Base-by-base conservation (phyloP, 768 basidiomycete species). In the Russula olivacea region DNA sequence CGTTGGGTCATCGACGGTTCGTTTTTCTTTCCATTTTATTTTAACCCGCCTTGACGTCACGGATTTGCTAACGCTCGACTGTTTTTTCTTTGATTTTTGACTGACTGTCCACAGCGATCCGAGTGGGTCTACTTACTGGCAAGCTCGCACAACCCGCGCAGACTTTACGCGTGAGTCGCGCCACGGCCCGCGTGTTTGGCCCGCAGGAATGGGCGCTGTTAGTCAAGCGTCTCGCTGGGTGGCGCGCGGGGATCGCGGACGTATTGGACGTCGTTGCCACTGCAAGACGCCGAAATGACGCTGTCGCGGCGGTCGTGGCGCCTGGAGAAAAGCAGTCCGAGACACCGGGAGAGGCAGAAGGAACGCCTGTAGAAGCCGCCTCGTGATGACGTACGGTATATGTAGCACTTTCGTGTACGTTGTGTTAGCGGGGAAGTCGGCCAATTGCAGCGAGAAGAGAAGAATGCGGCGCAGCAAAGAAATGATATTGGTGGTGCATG, bases 1-100 rank as follows among this genome's bases (percentile, higher is more conserved):
- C 85, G 82, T 69, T 93, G 91, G 90, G 84, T 86, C 45, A 93
- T 94, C 65, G 90, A 93, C 74, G 86, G 91, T 92, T 70, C 64
- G 78, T 66, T 14, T 34, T 51, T 59, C 9, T 21, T 56, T 28
- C 50, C 55, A 57, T 36, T 36, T 17, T 63, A 50, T 48, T 4
- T 34, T 38, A 48, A 14, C 12, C 32, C 49, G 15, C 49, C 23
- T 30, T 50, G n/a, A n/a, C 4, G n/a, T 12, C 43, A 45, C 19
- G n/a, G 12, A 36, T 6, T 36, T 36, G 34, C 50, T 23, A 52
- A 51, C 30, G 19, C 10, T n/a, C n/a, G 15, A 34, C 30, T 19
- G 11, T 34, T 51, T 50, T 30, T 9, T 7, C 43, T n/a, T n/a
- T n/a, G n/a, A n/a, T n/a, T n/a, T n/a, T n/a, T n/a, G n/a, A 19